Evolutionary conservation across 768 basidiomycete species (phyloP), one percentile per base, ranked within the genome.

Genomic region (Boletus sensibilis): DNA sequence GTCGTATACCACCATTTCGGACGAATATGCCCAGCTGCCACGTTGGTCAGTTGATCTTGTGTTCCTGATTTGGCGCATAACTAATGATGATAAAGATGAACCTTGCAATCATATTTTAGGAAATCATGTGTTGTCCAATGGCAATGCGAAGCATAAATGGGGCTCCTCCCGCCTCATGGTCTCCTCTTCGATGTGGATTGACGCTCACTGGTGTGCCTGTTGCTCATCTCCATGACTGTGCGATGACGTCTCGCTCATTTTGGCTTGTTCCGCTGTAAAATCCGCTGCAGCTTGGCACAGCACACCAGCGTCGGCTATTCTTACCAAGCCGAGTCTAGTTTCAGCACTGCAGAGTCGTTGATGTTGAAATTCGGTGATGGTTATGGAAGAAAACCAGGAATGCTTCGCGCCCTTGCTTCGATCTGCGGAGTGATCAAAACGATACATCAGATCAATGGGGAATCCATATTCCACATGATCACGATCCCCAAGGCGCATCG

Each of bases 351-450:
- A 31, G 45, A 45, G 31, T 53, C 44, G 41, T 57, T 47, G 50
- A 53, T 33, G 27, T 34, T 66, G 55, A 62, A 61, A 67, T 67
- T 69, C 56, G 58, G 53, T 67, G 56, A 64, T 64, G 38, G 58
- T 33, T 64, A 68, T 69, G 67, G 67, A 69, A 59, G 62, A 56
- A 52, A 43, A 31, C 31, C 11, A 35, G 57, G 45, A 9, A 57
- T 56, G 59, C 34, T 45, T 56, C 49, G 41, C 54, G 41, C 41
- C 46, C 48, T 40, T 31, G 59, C 57, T 62, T 64, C 67, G 64
- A 64, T 66, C 62, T 68, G 67, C 58, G 67, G 60, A 62, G 68
- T 55, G 56, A 62, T 64, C 45, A 59, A 54, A 31, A 3, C 20
- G 60, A 44, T 27, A 44, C 34, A 62, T 64, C 55, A 58, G 35